Percentiles rank a stretch among this genome's conserved stretches.
Conservation (phyloP, 2,329 filamentous ascomycete genomes). For the Aspergillus ustus region DNA sequence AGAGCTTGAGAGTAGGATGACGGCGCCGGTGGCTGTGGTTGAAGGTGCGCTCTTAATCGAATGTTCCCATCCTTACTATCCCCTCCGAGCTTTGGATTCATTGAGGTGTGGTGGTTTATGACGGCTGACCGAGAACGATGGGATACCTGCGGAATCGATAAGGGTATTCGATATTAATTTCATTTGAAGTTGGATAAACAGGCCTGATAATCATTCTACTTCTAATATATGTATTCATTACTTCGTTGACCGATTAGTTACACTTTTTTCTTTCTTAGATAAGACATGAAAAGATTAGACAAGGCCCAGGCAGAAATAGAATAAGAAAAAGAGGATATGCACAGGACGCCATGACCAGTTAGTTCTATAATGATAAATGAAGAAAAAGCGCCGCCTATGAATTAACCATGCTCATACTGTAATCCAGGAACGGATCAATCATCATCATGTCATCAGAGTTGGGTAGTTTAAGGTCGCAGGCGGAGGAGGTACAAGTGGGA, state of each 20-base stretch:
- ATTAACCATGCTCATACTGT: slow-evolving; percentile 35
- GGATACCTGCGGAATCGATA: too few relatives aligned
- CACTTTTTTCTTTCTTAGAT: background rate
- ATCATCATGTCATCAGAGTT: slow-evolving; percentile 36
- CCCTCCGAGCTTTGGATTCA: too few relatives aligned
- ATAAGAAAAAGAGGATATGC: background rate
- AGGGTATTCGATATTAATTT: background rate
- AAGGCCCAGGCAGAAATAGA: background rate
- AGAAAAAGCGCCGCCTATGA: slow-evolving; percentile 14
- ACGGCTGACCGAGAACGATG: too few relatives aligned
- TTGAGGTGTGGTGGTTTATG: too few relatives aligned
- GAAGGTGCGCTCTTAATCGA: too few relatives aligned
- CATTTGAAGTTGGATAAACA: background rate
- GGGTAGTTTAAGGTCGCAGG: slow-evolving; percentile 29
- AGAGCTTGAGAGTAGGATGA: too few relatives aligned
- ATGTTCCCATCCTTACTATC: too few relatives aligned
- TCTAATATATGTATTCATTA: background rate
- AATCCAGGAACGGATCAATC: slow-evolving; percentile 41
- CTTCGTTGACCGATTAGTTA: background rate
- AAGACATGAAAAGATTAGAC: background rate
- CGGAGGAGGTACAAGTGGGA: slow-evolving; percentile 21
- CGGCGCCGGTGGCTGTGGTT: too few relatives aligned
- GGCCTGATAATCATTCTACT: background rate
- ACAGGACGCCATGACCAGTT: background rate
- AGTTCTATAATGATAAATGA: slow-evolving; percentile 1